phyloP scores from a whole-genome alignment of 768 basidiomycete species.

The Hypsizygus marmoreus region DNA sequence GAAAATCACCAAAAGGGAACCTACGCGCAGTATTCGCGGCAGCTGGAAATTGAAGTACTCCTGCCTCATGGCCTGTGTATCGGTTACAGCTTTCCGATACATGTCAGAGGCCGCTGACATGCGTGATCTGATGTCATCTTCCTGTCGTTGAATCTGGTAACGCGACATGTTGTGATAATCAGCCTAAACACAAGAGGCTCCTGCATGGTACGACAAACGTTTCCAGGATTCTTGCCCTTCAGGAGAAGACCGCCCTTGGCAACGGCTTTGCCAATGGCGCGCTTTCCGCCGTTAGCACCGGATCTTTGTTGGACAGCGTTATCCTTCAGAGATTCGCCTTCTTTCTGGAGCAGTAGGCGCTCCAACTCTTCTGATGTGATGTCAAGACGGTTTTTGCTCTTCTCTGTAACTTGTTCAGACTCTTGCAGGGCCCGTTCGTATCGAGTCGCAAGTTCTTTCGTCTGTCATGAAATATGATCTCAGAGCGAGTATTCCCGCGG shows the following conservation, averaged over 20 bases:
- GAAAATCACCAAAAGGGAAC: constrained; percentile 30
- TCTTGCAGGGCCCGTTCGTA: constrained; percentile 91
- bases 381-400: constrained; percentile 85
- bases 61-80: constrained; percentile 88
- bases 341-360: constrained; percentile 88
- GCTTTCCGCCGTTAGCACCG: constrained; percentile 68
- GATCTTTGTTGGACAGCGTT: constrained; percentile 66
- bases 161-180: constrained; percentile 6
- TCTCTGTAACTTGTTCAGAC: constrained; percentile 83
- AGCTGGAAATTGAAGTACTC: constrained; percentile 98
- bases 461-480: constrained; percentile 41
- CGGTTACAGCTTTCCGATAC: constrained; percentile 87
- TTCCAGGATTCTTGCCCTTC: constrained; percentile 91
- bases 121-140: constrained; percentile 88
- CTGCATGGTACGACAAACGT: constrained; percentile 46
- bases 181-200: not conserved
- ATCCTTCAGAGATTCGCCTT: constrained; percentile 90
- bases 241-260: constrained; percentile 87
- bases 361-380: constrained; percentile 92
- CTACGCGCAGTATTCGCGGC: constrained; percentile 87
- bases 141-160: constrained; percentile 83
- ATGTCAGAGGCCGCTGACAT: constrained; percentile 86
- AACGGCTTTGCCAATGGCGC: constrained; percentile 88
- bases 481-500: not conserved
- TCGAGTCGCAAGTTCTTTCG: constrained; percentile 86